Percentiles rank a stretch among this genome's conserved stretches.
Evolutionary conservation across 225 moss, liverwort and hornwort genomes (phyloP).

Genomic region (Ulota crispa): DNA sequence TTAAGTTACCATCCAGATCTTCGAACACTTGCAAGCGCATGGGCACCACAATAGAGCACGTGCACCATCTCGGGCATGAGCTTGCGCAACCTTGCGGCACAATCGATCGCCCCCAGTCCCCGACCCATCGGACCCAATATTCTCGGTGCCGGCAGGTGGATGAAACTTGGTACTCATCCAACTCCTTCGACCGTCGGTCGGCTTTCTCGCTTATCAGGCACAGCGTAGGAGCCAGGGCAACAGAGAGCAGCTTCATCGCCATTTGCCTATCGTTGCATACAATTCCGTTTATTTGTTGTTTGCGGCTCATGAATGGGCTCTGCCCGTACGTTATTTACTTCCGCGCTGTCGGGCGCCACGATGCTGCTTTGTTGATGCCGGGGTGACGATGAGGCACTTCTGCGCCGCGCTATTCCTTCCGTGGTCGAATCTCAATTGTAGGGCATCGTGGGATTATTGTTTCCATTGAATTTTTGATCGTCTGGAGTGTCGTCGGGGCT

Average conservation of each 20-base stretch:
- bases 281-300: background rate
- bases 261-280: background rate
- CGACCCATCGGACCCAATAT: background rate
- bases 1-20: background rate
- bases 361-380: constrained; percentile 1
- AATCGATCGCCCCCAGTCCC: background rate
- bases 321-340: background rate
- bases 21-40: background rate
- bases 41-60: background rate
- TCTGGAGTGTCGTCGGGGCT: constrained; percentile 9
- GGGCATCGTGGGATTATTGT: constrained; percentile 11
- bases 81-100: background rate
- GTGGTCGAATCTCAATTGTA: constrained; percentile 6
- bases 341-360: background rate
- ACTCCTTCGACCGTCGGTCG: background rate
- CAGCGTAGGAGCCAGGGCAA: background rate
- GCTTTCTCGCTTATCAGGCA: constrained; percentile 3
- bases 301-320: constrained; percentile 5
- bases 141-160: background rate
- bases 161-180: constrained; percentile 39
- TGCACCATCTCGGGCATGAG: background rate
- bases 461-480: constrained; percentile 4
- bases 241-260: background rate
- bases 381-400: constrained; percentile 7
- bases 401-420: background rate